Evolutionary conservation across 2,329 filamentous ascomycete species (phyloP).

Genomic region (Ophiostoma himal-ulmi): DNA sequence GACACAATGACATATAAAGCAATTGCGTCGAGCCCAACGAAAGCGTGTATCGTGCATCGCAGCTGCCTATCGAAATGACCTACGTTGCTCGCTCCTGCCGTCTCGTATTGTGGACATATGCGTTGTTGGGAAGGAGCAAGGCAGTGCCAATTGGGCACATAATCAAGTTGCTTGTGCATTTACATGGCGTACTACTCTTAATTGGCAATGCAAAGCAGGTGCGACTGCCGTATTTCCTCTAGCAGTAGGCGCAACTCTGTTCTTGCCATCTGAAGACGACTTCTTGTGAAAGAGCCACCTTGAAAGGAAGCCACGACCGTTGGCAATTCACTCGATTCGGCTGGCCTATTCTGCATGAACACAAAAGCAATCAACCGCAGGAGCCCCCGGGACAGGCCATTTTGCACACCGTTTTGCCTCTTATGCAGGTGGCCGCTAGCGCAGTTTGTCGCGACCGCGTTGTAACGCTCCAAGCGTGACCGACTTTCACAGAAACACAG

Average conservation of each 20-base stretch:
- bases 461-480: conserved; percentile 16
- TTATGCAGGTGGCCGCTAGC: conserved; percentile 17
- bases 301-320: not conserved
- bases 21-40: not conserved
- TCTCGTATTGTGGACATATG: not conserved
- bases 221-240: not conserved
- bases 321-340: not conserved
- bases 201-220: not conserved
- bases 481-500: not conserved
- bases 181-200: not conserved
- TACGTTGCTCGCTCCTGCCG: not conserved
- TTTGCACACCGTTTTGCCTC: not conserved
- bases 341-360: not conserved
- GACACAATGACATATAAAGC: not conserved
- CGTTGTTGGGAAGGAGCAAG: conserved; percentile 1
- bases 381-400: not conserved
- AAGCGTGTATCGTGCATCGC: not conserved
- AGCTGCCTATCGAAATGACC: not conserved
- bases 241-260: not conserved
- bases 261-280: not conserved
- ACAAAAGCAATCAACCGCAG: conserved; percentile 1
- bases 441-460: conserved; percentile 25
- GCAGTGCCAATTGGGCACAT: not conserved
- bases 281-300: not conserved
- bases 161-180: not conserved